A percentile compares a stretch with the other conserved stretches of the same genome.
Evolutionary conservation across 202 grass and related monocot species (phyloP).

Genomic region (Schoenoplectus tabernaemontani): DNA sequence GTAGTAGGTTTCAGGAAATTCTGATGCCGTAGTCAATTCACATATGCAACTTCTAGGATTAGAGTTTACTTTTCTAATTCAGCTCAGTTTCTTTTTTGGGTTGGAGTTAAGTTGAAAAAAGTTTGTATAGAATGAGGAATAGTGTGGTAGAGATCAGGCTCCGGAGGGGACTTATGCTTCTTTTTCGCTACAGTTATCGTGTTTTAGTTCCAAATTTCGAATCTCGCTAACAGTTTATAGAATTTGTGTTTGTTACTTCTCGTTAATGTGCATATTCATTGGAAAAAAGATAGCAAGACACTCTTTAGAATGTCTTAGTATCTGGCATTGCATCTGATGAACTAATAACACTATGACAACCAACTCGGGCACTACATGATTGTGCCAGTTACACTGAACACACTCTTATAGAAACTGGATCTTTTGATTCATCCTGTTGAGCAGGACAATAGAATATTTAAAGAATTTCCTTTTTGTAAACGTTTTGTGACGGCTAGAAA

Average conservation of each 20-base stretch:
- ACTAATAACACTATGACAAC: no score
- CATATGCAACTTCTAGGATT: constrained; percentile 11
- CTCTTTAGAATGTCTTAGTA: no score
- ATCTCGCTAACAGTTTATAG: neutral
- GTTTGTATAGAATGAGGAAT: constrained; percentile 21
- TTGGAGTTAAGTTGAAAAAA: neutral
- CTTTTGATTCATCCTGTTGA: no score
- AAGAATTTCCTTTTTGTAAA: no score
- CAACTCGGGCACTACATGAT: no score
- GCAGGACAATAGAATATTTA: no score
- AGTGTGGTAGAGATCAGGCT: constrained; percentile 12
- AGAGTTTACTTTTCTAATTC: no score
- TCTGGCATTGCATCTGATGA: no score
- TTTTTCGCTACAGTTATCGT: constrained; percentile 4
- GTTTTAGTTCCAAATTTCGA: neutral
- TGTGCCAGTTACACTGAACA: no score
- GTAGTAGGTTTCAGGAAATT: constrained; percentile 20
- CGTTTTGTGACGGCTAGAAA: no score
- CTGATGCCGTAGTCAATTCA: neutral
- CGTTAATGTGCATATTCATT: neutral
- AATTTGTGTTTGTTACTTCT: neutral
- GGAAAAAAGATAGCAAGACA: no score
- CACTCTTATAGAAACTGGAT: no score
- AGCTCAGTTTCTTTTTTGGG: constrained; percentile 15
- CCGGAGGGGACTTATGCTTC: constrained; percentile 11